Base-by-base conservation (phyloP, 2,329 filamentous ascomycete genomes). In the Trichoderma simmonsii region DNA sequence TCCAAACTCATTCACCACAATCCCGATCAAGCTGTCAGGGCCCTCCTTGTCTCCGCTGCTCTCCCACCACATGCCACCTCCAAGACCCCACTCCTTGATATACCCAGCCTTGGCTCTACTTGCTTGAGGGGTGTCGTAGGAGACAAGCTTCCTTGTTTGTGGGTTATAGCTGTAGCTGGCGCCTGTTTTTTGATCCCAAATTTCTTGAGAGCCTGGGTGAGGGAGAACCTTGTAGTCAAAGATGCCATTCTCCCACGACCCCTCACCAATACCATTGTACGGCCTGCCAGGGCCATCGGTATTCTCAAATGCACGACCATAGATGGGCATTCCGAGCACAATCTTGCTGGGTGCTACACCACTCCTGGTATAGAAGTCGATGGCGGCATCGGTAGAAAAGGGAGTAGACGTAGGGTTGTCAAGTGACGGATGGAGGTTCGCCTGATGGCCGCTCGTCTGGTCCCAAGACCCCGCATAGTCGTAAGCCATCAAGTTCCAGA, bases 51-150 rank as follows among this genome's bases (percentile, higher is more conserved):
- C 95, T 1, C 89, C 91, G 77, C 92, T 95, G 77, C 90, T 93
- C 83, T 98, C 95, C 94, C 94, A 97, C 94, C 94, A 98, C 95
- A 98, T 98, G n/a, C 88, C 93, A 21, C 95, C 95, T 2, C 94
- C 95, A 0, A 98, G 86, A 0, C 88, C 85, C 59, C 86, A 83
- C 24, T 87, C 80, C 78, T 85, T 87, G 78, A 98, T 88, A 79
- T 90, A 97, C 12, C 88, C 83, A 1, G 90, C 90, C 85, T 98
- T 98, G 75, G 83, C 79, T 75, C 85, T 84, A 4, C 90, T 91
- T 80, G 94, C 89, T 3, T 85, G 82, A 1, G 90, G 87, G 1
- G 89, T 95, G 79, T 94, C 92, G 79, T 97, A 98, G 57, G 88
- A 92, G 67, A 98, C 87, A 85, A 98, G 88, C 71, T 88, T 90